phyloP scores from a whole-genome alignment of 495 filamentous ascomycete genomes.

The Aspergillus haitiensis region DNA sequence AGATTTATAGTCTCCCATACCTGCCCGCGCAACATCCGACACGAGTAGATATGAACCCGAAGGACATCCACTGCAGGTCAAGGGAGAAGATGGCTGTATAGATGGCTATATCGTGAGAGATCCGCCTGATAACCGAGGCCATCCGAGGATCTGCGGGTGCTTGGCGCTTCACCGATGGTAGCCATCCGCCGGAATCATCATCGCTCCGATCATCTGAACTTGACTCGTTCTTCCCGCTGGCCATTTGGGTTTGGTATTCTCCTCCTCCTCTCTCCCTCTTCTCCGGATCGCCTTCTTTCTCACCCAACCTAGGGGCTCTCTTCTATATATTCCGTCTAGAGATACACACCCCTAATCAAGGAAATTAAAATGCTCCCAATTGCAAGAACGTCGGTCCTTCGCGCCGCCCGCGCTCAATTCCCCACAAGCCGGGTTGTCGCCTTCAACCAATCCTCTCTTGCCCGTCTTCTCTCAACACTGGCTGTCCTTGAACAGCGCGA shows the following conservation, averaged over 20 bases:
- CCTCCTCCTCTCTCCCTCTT: not conserved
- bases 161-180: constrained; percentile 29
- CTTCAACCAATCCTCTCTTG: constrained; percentile 49
- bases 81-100: not conserved
- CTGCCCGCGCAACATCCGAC: too few species aligned
- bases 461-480: constrained; percentile 80
- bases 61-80: not conserved
- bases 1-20: too few species aligned
- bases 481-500: constrained; percentile 92
- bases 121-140: constrained; percentile 41
- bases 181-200: constrained; percentile 18
- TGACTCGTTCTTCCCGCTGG: constrained; percentile 17
- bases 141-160: constrained; percentile 42
- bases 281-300: constrained; percentile 5
- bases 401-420: constrained; percentile 50
- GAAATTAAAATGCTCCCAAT: constrained; percentile 41
- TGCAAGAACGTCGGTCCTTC: constrained; percentile 46
- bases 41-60: too few species aligned
- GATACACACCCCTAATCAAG: not conserved
- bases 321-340: not conserved
- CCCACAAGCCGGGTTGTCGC: constrained; percentile 24
- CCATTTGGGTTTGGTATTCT: too few species aligned
- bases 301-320: not conserved
- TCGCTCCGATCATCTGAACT: constrained; percentile 37
- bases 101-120: constrained; percentile 4